A percentile compares a stretch with the other conserved stretches of the same genome.
phyloP scores from a whole-genome alignment of 148 eudicot genomes.

The Salicornia ramosissima region DNA sequence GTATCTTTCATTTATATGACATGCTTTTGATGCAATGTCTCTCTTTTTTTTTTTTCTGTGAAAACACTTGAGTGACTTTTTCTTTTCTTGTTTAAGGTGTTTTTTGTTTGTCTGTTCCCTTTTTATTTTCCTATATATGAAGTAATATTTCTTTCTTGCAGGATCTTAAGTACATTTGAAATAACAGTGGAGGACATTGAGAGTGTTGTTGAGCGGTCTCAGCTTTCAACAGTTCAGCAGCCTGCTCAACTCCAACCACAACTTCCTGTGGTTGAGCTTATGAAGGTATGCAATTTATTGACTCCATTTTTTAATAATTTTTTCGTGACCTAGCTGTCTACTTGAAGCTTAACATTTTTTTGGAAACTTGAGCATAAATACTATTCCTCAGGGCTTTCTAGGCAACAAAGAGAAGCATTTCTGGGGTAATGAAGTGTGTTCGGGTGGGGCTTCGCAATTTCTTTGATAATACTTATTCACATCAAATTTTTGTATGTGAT shows the following conservation, averaged over 20 bases:
- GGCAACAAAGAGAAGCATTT: not conserved
- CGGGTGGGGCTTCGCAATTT: not conserved
- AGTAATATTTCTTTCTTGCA: constrained; percentile 26
- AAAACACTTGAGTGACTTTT: constrained; percentile 1
- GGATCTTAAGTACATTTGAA: constrained; percentile 80
- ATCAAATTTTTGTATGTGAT: not conserved
- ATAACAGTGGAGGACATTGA: constrained; percentile 76
- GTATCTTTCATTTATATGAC: not conserved
- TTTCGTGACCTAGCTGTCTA: not conserved
- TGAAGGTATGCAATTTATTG: constrained; percentile 52
- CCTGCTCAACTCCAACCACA: constrained; percentile 75
- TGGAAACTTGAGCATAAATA: not conserved
- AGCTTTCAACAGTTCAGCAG: constrained; percentile 46
- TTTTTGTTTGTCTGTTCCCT: not conserved
- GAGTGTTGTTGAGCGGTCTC: constrained; percentile 49
- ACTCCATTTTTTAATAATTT: not conserved
- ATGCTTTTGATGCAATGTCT: not conserved
- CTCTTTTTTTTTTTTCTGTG: not conserved
- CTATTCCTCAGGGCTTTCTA: not conserved
- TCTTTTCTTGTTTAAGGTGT: not conserved
- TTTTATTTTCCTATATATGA: not conserved
- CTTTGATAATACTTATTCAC: not conserved
- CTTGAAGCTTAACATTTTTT: not conserved
- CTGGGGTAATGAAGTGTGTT: too few species aligned
- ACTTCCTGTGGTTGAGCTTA: constrained; percentile 80